A percentile compares a stretch with the other conserved stretches of the same genome.
Conservation (phyloP, 164 flowering plant species). For the Vitis riparia region DNA sequence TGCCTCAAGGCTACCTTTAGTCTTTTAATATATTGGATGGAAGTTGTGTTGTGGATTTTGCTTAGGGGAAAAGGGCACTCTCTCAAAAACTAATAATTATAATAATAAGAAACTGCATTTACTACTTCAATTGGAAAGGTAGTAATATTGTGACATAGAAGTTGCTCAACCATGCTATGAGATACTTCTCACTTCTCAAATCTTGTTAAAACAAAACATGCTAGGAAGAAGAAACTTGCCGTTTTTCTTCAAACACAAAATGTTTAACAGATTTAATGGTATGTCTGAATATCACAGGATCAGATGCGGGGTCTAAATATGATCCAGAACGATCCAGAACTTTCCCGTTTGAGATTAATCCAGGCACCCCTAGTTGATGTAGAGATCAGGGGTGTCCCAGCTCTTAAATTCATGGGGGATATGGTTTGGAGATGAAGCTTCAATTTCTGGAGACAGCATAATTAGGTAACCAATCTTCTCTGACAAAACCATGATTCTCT, state of each 20-base stretch:
- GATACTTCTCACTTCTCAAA: too few species aligned
- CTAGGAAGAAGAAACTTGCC: too few species aligned
- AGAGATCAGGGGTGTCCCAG: conserved; percentile 98
- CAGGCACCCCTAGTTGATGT: conserved; percentile 96
- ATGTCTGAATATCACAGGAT: conserved; percentile 31
- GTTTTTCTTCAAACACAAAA: background rate
- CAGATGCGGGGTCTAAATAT: conserved; percentile 88
- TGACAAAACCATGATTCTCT: background rate
- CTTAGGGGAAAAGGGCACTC: too few species aligned
- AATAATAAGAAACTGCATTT: too few species aligned
- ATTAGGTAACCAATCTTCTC: background rate
- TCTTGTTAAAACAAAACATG: too few species aligned
- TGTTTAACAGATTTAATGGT: background rate
- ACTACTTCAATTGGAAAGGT: too few species aligned
- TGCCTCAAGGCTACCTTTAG: too few species aligned
- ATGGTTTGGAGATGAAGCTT: conserved; percentile 77
- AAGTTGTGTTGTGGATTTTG: too few species aligned
- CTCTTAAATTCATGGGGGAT: conserved; percentile 87
- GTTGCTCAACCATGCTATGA: too few species aligned
- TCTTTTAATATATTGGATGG: too few species aligned
- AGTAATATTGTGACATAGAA: too few species aligned
- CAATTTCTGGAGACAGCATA: background rate
- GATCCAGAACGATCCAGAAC: conserved; percentile 75
- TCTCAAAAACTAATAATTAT: too few species aligned
- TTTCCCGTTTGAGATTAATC: conserved; percentile 56